phyloP scores from a whole-genome alignment of 805 yeast species.

The Saturnispora sekii region DNA sequence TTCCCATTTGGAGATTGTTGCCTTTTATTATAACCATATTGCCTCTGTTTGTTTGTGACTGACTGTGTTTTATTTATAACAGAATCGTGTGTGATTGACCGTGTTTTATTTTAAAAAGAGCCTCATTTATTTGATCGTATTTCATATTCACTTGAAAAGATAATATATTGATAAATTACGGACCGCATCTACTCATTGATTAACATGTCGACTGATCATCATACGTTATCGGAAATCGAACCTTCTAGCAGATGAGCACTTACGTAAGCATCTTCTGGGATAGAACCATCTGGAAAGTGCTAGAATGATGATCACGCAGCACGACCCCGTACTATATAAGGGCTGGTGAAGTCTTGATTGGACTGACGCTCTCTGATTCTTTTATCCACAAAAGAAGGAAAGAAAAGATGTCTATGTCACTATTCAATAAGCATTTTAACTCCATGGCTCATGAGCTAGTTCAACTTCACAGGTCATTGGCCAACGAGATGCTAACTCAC shows the following conservation, averaged over 20 bases:
- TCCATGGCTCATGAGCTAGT: slow-evolving; percentile 34
- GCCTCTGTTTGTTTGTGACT: background rate
- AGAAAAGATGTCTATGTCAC: slow-evolving; percentile 1
- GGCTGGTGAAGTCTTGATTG: background rate
- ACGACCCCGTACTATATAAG: background rate
- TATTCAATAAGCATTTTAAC: slow-evolving; percentile 31
- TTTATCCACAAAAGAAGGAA: background rate
- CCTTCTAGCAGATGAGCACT: no score
- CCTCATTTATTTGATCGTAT: no score
- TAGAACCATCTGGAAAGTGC: no score
- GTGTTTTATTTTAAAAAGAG: no score
- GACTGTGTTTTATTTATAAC: background rate
- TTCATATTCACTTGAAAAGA: no score
- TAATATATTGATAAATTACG: no score
- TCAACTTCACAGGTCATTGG: slow-evolving; percentile 28
- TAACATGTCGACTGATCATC: background rate
- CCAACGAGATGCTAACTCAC: background rate
- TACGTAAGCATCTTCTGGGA: no score
- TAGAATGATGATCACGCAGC: no score
- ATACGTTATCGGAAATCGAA: no score
- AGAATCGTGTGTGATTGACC: background rate
- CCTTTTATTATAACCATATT: slow-evolving; percentile 17
- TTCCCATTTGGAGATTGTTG: slow-evolving; percentile 49
- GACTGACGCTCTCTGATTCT: background rate
- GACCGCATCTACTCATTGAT: no score